These are phyloP conservation scores for Reticulascus tulasneorum DNA, from an alignment of 2,329 filamentous ascomycete species.

Conservation along the genomic window DNA sequence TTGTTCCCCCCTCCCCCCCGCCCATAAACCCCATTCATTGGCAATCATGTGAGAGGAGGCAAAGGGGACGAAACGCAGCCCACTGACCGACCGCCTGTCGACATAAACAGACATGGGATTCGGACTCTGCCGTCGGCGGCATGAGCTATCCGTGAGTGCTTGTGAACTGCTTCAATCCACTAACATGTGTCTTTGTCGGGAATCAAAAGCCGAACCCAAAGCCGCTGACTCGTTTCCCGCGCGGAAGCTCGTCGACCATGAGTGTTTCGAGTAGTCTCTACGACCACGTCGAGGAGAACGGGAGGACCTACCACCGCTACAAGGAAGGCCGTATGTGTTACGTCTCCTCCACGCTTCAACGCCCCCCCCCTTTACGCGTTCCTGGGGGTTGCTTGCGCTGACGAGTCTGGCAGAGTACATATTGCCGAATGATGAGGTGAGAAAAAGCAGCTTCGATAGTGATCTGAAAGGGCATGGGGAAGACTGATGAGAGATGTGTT, in stretches of 20 bases:
- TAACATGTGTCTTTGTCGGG: not conserved
- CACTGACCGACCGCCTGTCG: not conserved
- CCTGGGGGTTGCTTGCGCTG: no score
- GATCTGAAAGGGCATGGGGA: no score
- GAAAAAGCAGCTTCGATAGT: not conserved
- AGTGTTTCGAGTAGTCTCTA: constrained; percentile 27
- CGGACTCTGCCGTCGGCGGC: not conserved
- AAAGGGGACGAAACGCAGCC: not conserved
- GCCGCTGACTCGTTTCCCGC: not conserved
- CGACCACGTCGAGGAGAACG: constrained; percentile 4
- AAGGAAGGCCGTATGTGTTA: constrained; percentile 1
- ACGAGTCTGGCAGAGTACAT: not conserved
- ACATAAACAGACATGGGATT: not conserved
- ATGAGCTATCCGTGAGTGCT: no score
- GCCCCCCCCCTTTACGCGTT: not conserved
- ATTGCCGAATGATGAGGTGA: constrained; percentile 1
- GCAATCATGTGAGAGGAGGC: not conserved
- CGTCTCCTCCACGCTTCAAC: not conserved
- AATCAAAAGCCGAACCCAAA: not conserved
- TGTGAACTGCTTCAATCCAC: no score
- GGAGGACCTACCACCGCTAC: constrained; percentile 15
- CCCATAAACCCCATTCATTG: not conserved
- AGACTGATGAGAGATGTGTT: no score
- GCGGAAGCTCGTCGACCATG: constrained; percentile 16
- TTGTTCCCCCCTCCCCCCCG: not conserved